These are phyloP conservation scores for Suillus ampliporus DNA, from an alignment of 768 basidiomycete genomes.

Conservation along the genomic window DNA sequence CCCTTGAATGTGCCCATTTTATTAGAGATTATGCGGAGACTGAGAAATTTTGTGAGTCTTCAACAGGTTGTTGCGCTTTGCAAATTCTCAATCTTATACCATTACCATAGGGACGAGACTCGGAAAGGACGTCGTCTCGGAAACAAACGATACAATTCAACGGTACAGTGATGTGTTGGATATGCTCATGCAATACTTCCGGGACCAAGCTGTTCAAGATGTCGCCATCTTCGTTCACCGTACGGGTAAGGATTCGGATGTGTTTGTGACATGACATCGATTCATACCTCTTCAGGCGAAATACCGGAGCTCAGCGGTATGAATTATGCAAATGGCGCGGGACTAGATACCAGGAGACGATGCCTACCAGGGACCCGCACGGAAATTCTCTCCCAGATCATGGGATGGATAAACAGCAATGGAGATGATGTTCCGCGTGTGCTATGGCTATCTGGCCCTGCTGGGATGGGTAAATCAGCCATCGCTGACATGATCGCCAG, in stretches of 20 bases:
- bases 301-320: conserved; percentile 8
- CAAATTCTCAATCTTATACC: neutral
- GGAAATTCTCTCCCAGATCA: conserved; percentile 31
- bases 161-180: conserved; percentile 6
- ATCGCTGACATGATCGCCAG: conserved; percentile 20
- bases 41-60: conserved; percentile 15
- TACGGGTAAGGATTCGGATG: conserved; percentile 4
- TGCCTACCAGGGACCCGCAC: conserved; percentile 31
- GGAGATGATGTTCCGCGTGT: conserved; percentile 14
- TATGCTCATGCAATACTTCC: conserved; percentile 9
- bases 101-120: conserved; percentile 5
- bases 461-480: conserved; percentile 34
- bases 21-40: conserved; percentile 14
- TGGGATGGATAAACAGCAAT: conserved; percentile 27
- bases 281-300: neutral
- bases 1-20: conserved; percentile 13
- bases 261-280: neutral
- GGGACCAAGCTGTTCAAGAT: conserved; percentile 4
- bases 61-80: neutral
- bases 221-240: conserved; percentile 6
- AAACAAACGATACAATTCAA: neutral
- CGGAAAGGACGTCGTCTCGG: neutral
- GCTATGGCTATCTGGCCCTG: conserved; percentile 30
- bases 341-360: conserved; percentile 13
- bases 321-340: conserved; percentile 8